phyloP scores from a whole-genome alignment of 768 basidiomycete species.

The Mycena sanguinolenta region DNA sequence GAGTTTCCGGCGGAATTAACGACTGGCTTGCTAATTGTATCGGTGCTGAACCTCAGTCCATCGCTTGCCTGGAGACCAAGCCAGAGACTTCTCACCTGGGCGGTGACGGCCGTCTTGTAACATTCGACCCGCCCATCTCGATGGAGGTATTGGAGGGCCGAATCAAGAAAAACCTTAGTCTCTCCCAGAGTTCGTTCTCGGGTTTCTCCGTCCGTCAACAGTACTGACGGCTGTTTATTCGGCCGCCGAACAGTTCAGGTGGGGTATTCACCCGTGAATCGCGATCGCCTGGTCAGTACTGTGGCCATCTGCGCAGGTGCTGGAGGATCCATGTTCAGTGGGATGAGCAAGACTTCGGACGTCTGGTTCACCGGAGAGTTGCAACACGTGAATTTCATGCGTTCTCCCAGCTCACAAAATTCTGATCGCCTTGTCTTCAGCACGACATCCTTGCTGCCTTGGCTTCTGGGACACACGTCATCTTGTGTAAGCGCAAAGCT shows the following conservation, averaged over 20 bases:
- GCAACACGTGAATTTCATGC: conserved; percentile 73
- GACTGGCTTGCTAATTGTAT: conserved; percentile 85
- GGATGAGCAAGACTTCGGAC: conserved; percentile 74
- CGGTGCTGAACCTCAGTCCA: conserved; percentile 52
- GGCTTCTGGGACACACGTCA: conserved; percentile 81
- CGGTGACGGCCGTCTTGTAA: conserved; percentile 79
- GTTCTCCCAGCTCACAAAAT: conserved; percentile 13
- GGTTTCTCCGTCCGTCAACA: conserved; percentile 16
- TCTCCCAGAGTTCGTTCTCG: conserved; percentile 66
- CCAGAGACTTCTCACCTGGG: conserved; percentile 57
- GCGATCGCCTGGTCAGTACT: conserved; percentile 60
- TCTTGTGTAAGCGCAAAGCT: conserved; percentile 78
- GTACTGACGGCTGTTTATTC: conserved; percentile 41
- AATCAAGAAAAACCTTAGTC: conserved; percentile 76
- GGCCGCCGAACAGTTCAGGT: conserved; percentile 59
- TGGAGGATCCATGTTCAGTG: conserved; percentile 82
- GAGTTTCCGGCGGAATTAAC: conserved; percentile 87
- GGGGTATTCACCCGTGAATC: conserved; percentile 58
- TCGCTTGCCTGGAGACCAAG: conserved; percentile 56
- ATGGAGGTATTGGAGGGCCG: conserved; percentile 73
- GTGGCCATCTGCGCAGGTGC: conserved; percentile 95
- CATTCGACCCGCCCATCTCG: conserved; percentile 66
- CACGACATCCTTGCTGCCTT: conserved; percentile 90
- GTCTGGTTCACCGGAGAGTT: conserved; percentile 95
- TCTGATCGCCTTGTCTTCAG: conserved; percentile 51